A percentile compares a stretch with the other conserved stretches of the same genome.
Evolutionary conservation across 345 rosid genomes (phyloP).

Genomic region (Turritis glabra): DNA sequence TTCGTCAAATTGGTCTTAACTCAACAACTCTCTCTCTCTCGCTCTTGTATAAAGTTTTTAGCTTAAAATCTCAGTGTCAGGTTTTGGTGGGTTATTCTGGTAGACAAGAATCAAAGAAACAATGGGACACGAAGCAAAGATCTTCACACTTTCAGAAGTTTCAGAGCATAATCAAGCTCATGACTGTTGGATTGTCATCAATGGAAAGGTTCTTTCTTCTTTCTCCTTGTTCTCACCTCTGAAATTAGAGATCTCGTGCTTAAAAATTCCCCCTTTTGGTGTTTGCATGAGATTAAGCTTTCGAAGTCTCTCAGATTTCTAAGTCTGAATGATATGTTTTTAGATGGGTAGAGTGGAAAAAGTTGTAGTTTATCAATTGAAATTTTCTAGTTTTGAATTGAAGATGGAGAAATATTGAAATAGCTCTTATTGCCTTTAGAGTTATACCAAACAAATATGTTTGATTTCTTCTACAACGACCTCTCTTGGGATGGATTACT

Average conservation of each 20-base stretch:
- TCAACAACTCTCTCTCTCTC: slow-evolving; percentile 32
- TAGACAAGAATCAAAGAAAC: slow-evolving; percentile 25
- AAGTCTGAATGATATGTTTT: slow-evolving; percentile 12
- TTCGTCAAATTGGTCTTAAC: slow-evolving; percentile 9
- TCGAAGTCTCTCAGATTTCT: slow-evolving; percentile 7
- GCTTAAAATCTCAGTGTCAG: slow-evolving; percentile 36
- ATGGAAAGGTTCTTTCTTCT: slow-evolving; percentile 53
- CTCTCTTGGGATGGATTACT: slow-evolving; percentile 4
- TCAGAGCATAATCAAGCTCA: slow-evolving; percentile 54
- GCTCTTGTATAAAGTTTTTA: slow-evolving; percentile 23
- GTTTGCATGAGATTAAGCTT: slow-evolving; percentile 5
- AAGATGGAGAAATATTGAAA: slow-evolving; percentile 8
- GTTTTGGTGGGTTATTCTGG: slow-evolving; percentile 32
- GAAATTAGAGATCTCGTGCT: slow-evolving; percentile 18
- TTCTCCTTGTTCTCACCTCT: slow-evolving; percentile 15
- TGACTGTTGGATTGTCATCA: slow-evolving; percentile 75
- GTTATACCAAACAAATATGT: not conserved
- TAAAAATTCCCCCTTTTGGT: not conserved
- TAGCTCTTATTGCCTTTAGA: not conserved
- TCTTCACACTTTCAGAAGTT: slow-evolving; percentile 70
- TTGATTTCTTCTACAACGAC: not conserved
- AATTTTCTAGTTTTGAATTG: not conserved
- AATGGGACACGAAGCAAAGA: slow-evolving; percentile 52
- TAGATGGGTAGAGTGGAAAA: slow-evolving; percentile 6
- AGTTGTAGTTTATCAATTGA: not conserved